These are phyloP conservation scores for Termitomyces sp. DNA, from an alignment of 768 basidiomycete species.

Conservation along the genomic window DNA sequence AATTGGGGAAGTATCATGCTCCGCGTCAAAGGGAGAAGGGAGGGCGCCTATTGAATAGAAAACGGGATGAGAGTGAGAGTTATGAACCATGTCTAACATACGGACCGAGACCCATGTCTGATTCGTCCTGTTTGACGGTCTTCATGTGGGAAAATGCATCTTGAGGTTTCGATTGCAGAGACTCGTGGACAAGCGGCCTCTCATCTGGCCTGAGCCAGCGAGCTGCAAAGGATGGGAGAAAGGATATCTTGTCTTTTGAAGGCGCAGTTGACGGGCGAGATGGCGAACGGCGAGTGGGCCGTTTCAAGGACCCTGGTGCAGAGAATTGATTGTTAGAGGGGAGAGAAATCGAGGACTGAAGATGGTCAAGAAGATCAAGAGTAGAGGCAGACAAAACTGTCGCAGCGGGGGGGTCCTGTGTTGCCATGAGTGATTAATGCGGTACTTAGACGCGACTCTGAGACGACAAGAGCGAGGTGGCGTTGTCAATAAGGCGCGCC, in stretches of 20 bases:
- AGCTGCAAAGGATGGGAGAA: constrained; percentile 41
- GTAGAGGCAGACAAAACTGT: not conserved
- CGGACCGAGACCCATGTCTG: constrained; percentile 23
- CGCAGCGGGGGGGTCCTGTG: not conserved
- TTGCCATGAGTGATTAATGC: constrained; percentile 1
- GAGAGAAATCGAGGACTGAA: not conserved
- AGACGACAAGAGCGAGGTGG: not conserved
- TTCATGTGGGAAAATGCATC: constrained; percentile 21
- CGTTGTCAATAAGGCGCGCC: not conserved
- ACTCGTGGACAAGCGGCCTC: not conserved
- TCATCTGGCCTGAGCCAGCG: constrained; percentile 5
- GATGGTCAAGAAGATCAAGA: constrained; percentile 4
- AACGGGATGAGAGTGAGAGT: not conserved
- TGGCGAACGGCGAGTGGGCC: constrained; percentile 21
- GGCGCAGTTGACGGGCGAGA: constrained; percentile 39
- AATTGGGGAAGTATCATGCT: constrained; percentile 3
- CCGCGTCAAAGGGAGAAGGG: constrained; percentile 21
- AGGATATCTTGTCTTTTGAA: constrained; percentile 37
- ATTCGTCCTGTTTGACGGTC: constrained; percentile 25
- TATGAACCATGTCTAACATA: constrained; percentile 5
- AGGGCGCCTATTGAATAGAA: constrained; percentile 16
- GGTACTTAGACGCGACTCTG: not conserved
- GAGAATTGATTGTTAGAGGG: constrained; percentile 1
- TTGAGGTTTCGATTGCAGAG: not conserved
- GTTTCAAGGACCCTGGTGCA: constrained; percentile 9